phyloP scores from a whole-genome alignment of 257 asterid genomes.

The Paulownia fortunei region DNA sequence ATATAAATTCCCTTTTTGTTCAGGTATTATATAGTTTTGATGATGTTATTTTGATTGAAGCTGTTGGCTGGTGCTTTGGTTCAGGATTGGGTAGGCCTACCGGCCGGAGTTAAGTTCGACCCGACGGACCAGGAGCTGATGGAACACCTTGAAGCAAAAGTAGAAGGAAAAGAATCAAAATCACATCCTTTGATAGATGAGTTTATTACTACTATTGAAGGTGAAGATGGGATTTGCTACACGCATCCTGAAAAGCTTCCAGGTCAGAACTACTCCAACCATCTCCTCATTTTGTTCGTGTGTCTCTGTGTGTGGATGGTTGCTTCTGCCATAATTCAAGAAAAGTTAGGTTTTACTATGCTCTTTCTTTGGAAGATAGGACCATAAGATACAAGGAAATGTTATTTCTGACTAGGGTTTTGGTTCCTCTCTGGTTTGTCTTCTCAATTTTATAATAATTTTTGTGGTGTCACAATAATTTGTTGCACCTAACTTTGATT shows the following conservation, averaged over 20 bases:
- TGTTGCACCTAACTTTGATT: conserved; percentile 69
- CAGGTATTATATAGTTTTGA: neutral
- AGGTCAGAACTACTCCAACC: conserved; percentile 38
- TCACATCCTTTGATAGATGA: conserved; percentile 92
- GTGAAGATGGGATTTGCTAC: conserved; percentile 66
- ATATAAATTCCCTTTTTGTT: neutral
- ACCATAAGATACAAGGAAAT: conserved; percentile 16
- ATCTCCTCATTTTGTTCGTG: neutral
- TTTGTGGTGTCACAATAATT: conserved; percentile 27
- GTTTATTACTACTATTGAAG: conserved; percentile 59
- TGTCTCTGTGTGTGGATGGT: conserved; percentile 14
- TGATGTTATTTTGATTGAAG: neutral
- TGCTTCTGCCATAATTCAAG: conserved; percentile 45
- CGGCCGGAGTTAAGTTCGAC: conserved; percentile 98
- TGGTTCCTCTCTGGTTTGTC: conserved; percentile 57
- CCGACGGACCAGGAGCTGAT: conserved; percentile 98
- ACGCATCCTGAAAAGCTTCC: conserved; percentile 67
- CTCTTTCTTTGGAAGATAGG: conserved; percentile 27
- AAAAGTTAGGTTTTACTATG: conserved; percentile 53
- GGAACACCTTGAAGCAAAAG: conserved; percentile 96
- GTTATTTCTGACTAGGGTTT: no score
- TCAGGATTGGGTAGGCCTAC: conserved; percentile 98
- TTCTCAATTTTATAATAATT: no score
- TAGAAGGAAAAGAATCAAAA: conserved; percentile 75
- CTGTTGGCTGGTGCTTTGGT: neutral